Base-by-base conservation (phyloP, 345 rosid genomes). In the Xanthoceras sorbifolium region DNA sequence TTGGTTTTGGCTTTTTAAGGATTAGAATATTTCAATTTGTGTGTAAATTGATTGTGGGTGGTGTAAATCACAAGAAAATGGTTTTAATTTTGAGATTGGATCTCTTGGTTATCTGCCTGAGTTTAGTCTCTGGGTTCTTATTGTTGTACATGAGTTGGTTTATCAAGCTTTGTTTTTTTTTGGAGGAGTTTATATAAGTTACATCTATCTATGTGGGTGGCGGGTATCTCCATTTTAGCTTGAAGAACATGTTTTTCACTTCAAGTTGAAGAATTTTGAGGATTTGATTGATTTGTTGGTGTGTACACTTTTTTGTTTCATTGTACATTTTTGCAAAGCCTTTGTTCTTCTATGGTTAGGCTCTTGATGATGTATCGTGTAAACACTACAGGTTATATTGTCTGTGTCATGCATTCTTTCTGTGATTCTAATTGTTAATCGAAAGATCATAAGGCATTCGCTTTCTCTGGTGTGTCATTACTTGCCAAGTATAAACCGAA, bases 61-160 rank as follows among this genome's bases (percentile, higher is more conserved):
- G 31, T 73, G 36, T 73, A 44, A 73, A 73, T 62, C 42, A 73
- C 14, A 14, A 11, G 42, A 54, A n/a, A 61, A 17, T 36, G 67
- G 67, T 42, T 28, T 32, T 26, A 34, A 20, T n/a, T 55, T 28
- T 20, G 26, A 73, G 59, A 73, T 61, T 73, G 17, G 70, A 31
- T 44, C 22, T 48, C 18, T 14, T 32, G 14, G 15, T 64, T 65
- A 23, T 50, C 36, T 74, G 9, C 36, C 14, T 6, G 64, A 65
- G 54, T 50, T 25, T 62, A 6, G 54, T 31, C 29, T 73, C n/a
- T 31, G n/a, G 0, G 10, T n/a, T n/a, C 3, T 71, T 12, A 5
- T 23, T 23, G 0, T 54, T 31, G n/a, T 71, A 15, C n/a, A 48
- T 48, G 38, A 48, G 15, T 67, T 23, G 9, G n/a, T 42, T 42